phyloP scores from a whole-genome alignment of 1,284 basidiomycete genomes.

The Cutaneotrichosporon cutaneum region DNA sequence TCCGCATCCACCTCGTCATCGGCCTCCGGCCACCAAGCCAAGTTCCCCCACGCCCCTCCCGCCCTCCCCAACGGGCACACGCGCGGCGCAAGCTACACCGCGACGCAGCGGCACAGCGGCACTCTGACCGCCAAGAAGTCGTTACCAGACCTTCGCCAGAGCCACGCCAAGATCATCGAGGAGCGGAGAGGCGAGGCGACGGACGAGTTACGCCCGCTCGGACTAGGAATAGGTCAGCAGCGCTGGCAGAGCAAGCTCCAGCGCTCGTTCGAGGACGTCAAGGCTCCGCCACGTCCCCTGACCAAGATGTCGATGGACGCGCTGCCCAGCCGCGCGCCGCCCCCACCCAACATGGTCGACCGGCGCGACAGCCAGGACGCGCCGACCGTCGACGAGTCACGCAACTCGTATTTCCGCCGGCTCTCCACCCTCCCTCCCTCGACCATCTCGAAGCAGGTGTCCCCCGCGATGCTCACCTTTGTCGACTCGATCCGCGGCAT shows the following conservation, averaged over 20 bases:
- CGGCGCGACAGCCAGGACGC: conserved; percentile 29
- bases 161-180: conserved; percentile 56
- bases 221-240: conserved; percentile 30
- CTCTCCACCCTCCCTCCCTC: conserved; percentile 70
- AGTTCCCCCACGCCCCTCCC: conserved; percentile 16
- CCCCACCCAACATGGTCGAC: conserved; percentile 9
- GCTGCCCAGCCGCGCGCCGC: conserved; percentile 4
- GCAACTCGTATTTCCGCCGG: conserved; percentile 90
- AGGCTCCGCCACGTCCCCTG: conserved; percentile 16
- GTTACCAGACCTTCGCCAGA: conserved; percentile 75
- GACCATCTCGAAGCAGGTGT: conserved; percentile 67
- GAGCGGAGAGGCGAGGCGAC: conserved; percentile 39
- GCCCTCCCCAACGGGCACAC: conserved; percentile 29
- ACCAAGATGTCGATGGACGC: conserved; percentile 32
- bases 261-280: conserved; percentile 16
- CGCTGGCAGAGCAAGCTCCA: conserved; percentile 12
- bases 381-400: conserved; percentile 64
- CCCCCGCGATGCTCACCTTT: conserved; percentile 68
- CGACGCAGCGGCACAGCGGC: conserved; percentile 45
- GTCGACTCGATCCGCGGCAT: conserved; percentile 88
- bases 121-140: conserved; percentile 71
- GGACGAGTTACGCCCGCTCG: conserved; percentile 34
- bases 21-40: conserved; percentile 34
- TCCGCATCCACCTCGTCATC: conserved; percentile 44
- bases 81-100: conserved; percentile 48